Evolutionary conservation across 2,329 filamentous ascomycete genomes (phyloP).

Genomic region (Phialophora macrospora): DNA sequence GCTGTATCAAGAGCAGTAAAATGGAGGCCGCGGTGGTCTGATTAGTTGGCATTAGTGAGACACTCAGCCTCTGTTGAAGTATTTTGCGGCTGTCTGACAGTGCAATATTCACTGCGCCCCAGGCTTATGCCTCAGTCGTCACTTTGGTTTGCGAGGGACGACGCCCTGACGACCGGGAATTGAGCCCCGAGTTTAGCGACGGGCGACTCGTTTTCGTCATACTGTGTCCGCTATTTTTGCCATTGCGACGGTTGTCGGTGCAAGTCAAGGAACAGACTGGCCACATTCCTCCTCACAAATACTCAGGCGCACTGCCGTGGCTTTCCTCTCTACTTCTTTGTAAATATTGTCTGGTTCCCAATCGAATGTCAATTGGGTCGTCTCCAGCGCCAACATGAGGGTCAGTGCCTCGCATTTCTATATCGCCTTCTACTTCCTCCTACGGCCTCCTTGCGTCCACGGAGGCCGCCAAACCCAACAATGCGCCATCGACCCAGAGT

Average conservation of each 20-base stretch:
- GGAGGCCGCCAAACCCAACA: conserved; percentile 30
- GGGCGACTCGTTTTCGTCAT: conserved; percentile 2
- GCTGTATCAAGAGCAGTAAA: neutral
- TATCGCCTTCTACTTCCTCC: conserved; percentile 34
- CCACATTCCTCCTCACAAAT: conserved; percentile 6
- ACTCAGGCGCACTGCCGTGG: neutral
- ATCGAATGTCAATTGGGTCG: conserved; percentile 3
- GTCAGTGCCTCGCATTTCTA: conserved; percentile 35
- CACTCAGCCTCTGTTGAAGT: neutral
- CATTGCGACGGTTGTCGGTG: neutral
- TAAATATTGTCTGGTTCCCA: neutral
- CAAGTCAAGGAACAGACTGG: conserved; percentile 7
- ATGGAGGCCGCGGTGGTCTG: neutral
- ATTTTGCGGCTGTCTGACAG: neutral
- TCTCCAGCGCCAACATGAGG: conserved; percentile 25
- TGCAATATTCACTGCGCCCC: neutral
- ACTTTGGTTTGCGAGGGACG: neutral
- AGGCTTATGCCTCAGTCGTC: neutral
- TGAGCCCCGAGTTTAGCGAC: neutral
- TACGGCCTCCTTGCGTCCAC: conserved; percentile 26
- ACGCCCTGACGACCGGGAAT: neutral
- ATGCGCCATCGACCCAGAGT: conserved; percentile 71
- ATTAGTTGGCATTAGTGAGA: conserved; percentile 13
- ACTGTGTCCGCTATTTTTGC: conserved; percentile 8
- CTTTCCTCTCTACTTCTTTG: neutral